Evolutionary conservation across 805 yeast species (phyloP), one percentile per base, ranked within the genome.

Genomic region (Cyberlindnera mrakii): DNA sequence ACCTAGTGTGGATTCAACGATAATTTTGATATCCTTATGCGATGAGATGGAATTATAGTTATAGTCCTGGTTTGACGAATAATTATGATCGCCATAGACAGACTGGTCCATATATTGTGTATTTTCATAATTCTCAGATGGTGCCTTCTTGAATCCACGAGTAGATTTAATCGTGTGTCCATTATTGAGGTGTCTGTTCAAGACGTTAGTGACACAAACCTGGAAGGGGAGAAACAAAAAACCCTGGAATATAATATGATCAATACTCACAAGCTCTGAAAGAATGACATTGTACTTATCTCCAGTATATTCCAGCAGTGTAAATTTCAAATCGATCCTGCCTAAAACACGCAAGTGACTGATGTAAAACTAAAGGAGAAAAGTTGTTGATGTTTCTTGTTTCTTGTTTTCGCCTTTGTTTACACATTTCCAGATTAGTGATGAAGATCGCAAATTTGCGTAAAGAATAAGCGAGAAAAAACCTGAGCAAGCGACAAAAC

Each of bases 1-100:
- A 0, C 99, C 99, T 40, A 93, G 70, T 0, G 99, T 91, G 35
- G 95, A 89, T 60, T 91, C 98, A 0, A 96, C 99, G 56, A 89
- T 88, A 57, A 73, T 80, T 47, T 96, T 77, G 44, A 93, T 77
- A 57, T 85, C 93, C 54, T 72, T 78, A 58, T 85, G 95, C 17
- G 77, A 63, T 3, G 74, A 60, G 18, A 71, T 70, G 8, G 71
- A 59, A n/a, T 68, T 66, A 18, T 67, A 41, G 35, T 39, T 45
- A 27, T 34, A 39, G 41, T 18, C 23, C 11, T 23, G 23, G 20
- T 29, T 23, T 11, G 9, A 23, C 27, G 27, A 23, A 23, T 23
- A 11, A 10, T 23, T 23, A 23, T 23, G 27, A 23, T 23, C 27
- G 3, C 27, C 27, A 23, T 23, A 23, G 11, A 23, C 13, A 23